Evolutionary conservation across 352 stramenopile species (phyloP).

Genomic region (Pythium grandisporangium): DNA sequence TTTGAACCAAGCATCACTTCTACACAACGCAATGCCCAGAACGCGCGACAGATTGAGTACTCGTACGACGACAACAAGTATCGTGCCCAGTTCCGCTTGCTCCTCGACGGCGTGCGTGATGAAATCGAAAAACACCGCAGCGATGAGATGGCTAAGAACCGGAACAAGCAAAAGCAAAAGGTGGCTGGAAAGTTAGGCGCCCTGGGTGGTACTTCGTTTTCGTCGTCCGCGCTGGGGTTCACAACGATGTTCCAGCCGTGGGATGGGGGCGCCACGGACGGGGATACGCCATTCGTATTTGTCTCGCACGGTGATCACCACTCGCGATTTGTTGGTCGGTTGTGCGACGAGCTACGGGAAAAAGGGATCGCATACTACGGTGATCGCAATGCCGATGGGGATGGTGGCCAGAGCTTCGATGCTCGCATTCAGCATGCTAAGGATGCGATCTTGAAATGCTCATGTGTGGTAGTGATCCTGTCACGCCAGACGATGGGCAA

Average conservation of each 20-base stretch:
- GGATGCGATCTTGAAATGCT: conserved; percentile 71
- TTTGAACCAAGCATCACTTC: conserved; percentile 61
- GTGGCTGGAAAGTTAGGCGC: too few relatives aligned
- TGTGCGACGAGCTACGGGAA: conserved; percentile 49
- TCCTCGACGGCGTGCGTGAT: conserved; percentile 74
- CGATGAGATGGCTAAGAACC: conserved; percentile 27
- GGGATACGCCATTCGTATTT: conserved; percentile 57
- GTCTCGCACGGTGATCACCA: conserved; percentile 74
- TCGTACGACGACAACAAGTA: conserved; percentile 68
- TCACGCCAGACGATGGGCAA: conserved; percentile 61
- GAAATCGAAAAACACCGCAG: conserved; percentile 74
- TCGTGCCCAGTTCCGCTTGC: conserved; percentile 57
- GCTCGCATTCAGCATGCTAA: conserved; percentile 68
- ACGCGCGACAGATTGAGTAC: conserved; percentile 68
- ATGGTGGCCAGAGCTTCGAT: conserved; percentile 55
- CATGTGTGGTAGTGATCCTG: conserved; percentile 69
- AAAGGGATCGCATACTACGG: conserved; percentile 50
- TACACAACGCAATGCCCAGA: conserved; percentile 36
- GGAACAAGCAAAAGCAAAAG: too few relatives aligned
- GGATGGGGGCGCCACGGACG: too few relatives aligned
- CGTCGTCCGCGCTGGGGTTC: conserved; percentile 27
- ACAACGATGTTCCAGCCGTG: conserved; percentile 54
- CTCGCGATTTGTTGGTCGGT: conserved; percentile 48
- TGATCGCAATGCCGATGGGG: conserved; percentile 52
- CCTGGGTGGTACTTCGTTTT: too few relatives aligned